These are phyloP conservation scores for Lepidopterella palustris DNA, from an alignment of 495 filamentous ascomycete genomes.

Conservation along the genomic window DNA sequence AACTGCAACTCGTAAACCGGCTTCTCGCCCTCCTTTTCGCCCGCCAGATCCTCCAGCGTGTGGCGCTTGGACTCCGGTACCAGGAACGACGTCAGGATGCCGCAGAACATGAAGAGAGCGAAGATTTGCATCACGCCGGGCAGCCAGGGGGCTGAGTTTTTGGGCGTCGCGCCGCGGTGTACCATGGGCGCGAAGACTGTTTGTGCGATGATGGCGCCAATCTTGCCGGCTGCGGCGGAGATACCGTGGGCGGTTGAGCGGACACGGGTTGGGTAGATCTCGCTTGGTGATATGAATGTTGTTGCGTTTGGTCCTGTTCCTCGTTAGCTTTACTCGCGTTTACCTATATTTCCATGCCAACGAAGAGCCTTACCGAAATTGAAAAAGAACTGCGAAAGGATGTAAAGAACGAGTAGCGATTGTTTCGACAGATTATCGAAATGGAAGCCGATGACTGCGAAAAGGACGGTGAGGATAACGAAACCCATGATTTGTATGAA, in stretches of 20 bases:
- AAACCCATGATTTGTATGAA: constrained; percentile 35
- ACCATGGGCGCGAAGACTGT: constrained; percentile 40
- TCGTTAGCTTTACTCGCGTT: background rate
- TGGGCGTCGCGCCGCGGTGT: constrained; percentile 18
- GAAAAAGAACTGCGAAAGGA: constrained; percentile 83
- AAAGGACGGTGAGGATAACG: constrained; percentile 33
- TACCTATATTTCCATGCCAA: background rate
- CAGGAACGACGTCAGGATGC: constrained; percentile 19
- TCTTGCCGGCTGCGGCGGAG: constrained; percentile 49
- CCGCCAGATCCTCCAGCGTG: constrained; percentile 17
- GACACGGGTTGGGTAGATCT: constrained; percentile 57
- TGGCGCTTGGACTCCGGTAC: constrained; percentile 19
- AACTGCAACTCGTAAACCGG: constrained; percentile 26
- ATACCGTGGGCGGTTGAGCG: constrained; percentile 53
- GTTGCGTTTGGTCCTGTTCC: constrained; percentile 39
- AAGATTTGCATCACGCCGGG: constrained; percentile 29
- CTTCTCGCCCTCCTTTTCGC: constrained; percentile 10
- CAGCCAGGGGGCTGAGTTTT: constrained; percentile 24
- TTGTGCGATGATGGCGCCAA: constrained; percentile 54
- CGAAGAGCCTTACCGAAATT: constrained; percentile 52
- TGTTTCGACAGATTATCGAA: constrained; percentile 26
- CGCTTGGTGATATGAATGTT: constrained; percentile 47
- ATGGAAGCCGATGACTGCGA: constrained; percentile 33
- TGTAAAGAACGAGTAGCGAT: constrained; percentile 64
- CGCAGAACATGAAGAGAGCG: constrained; percentile 25